A percentile compares a stretch with the other conserved stretches of the same genome.
Evolutionary conservation across 306 rosid genomes (phyloP).

Genomic region (Cyamopsis tetragonoloba): DNA sequence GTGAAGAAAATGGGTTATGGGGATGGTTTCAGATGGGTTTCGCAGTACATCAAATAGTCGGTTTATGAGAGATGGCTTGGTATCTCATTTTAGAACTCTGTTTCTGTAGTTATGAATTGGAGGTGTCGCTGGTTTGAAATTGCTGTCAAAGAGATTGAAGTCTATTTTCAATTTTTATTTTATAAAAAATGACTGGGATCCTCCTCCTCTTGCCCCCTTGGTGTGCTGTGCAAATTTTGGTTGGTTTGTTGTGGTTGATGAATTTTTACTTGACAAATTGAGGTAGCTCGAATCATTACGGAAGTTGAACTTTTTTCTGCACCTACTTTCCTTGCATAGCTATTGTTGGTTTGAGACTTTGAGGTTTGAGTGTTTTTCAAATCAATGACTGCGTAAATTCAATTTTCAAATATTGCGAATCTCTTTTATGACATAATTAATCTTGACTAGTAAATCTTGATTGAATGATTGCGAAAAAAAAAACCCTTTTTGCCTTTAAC

Average conservation of each 20-base stretch:
- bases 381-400: background rate
- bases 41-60: constrained; percentile 76
- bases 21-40: constrained; percentile 89
- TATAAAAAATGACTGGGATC: constrained; percentile 6
- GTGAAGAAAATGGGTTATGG: constrained; percentile 95
- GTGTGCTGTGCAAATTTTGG: background rate
- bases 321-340: background rate
- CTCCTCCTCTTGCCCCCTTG: background rate
- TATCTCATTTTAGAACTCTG: constrained; percentile 28
- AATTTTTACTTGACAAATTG: background rate
- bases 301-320: background rate
- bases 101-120: constrained; percentile 34
- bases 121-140: constrained; percentile 27
- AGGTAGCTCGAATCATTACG: background rate
- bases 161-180: constrained; percentile 27
- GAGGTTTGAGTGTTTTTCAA: background rate
- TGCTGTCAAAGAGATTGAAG: constrained; percentile 32
- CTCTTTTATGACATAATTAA: background rate
- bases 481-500: background rate
- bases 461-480: background rate
- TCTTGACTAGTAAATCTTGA: background rate
- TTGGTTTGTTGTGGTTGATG: constrained; percentile 20
- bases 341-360: too few relatives aligned
- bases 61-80: constrained; percentile 26
- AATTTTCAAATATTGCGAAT: background rate